Evolutionary conservation across 1,284 basidiomycete species (phyloP).

Genomic region (Ustilago esculenta): DNA sequence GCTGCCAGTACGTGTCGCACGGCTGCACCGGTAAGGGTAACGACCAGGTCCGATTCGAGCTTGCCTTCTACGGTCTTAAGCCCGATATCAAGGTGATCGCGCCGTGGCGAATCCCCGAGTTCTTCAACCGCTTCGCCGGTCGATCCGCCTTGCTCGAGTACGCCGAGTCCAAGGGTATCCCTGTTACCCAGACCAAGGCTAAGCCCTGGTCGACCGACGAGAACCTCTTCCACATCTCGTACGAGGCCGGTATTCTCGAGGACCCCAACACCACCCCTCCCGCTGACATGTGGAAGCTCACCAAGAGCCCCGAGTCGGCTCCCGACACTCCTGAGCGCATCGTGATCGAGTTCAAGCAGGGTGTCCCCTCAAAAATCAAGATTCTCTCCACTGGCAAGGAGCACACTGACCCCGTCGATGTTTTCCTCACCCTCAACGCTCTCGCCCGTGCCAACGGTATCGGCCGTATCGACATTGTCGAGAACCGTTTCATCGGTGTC

Average conservation of each 20-base stretch:
- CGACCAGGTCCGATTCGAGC: slow-evolving; percentile 99
- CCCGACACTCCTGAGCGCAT: slow-evolving; percentile 83
- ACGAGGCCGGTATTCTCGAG: slow-evolving; percentile 98
- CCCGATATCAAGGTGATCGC: slow-evolving; percentile 99
- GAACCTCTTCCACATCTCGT: slow-evolving; percentile 99
- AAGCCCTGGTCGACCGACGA: slow-evolving; percentile 98
- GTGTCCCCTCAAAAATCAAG: slow-evolving; percentile 72
- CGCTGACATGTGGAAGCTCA: slow-evolving; percentile 99
- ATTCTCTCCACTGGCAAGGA: slow-evolving; percentile 56
- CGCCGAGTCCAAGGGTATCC: slow-evolving; percentile 87
- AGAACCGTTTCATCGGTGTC: slow-evolving; percentile 99
- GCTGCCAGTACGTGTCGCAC: slow-evolving; percentile 81
- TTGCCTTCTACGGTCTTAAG: slow-evolving; percentile 98
- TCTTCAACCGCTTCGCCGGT: slow-evolving; percentile 97
- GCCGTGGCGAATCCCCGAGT: slow-evolving; percentile 95
- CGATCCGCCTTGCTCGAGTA: slow-evolving; percentile 91
- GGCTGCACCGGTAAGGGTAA: slow-evolving; percentile 99
- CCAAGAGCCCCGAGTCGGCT: slow-evolving; percentile 82
- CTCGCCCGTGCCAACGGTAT: slow-evolving; percentile 94
- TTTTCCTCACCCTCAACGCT: slow-evolving; percentile 91
- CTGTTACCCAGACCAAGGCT: slow-evolving; percentile 91
- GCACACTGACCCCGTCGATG: slow-evolving; percentile 87
- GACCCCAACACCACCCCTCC: slow-evolving; percentile 95
- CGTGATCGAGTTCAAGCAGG: slow-evolving; percentile 75
- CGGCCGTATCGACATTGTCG: slow-evolving; percentile 97